Conservation (phyloP, 225 moss, liverwort and hornwort species). For the Sphagnum contortum region DNA sequence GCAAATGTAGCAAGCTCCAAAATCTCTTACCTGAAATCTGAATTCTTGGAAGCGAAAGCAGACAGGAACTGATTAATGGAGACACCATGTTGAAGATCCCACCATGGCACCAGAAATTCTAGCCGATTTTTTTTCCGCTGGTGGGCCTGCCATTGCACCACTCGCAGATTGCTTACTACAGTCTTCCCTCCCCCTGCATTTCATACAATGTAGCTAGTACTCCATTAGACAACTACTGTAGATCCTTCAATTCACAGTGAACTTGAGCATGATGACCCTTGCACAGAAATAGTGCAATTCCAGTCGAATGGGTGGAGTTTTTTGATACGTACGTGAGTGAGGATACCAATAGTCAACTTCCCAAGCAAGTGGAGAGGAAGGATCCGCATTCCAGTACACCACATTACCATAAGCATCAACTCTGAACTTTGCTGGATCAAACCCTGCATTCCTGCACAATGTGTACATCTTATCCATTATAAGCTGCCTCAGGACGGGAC, state of each 20-base stretch:
- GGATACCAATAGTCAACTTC: constrained; percentile 12
- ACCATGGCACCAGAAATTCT: constrained; percentile 10
- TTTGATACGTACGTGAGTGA: not conserved
- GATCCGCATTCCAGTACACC: constrained; percentile 7
- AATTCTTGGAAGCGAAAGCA: constrained; percentile 4
- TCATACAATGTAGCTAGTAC: not conserved
- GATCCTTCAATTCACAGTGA: no score
- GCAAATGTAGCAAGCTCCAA: not conserved
- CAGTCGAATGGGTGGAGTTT: no score
- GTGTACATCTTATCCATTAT: not conserved
- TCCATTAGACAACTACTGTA: no score
- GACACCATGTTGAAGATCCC: constrained; percentile 8
- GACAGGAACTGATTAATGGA: constrained; percentile 7
- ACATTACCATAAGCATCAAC: constrained; percentile 7
- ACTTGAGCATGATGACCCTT: no score
- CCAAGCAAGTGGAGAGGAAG: constrained; percentile 7
- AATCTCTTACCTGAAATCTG: constrained; percentile 1
- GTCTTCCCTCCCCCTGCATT: constrained; percentile 8
- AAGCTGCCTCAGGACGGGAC: not conserved
- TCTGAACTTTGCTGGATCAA: constrained; percentile 10
- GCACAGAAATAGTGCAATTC: no score
- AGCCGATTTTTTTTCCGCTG: constrained; percentile 6
- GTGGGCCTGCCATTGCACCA: constrained; percentile 8
- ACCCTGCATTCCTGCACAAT: constrained; percentile 9
- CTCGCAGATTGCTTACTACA: constrained; percentile 5